phyloP scores from a whole-genome alignment of 768 basidiomycete genomes.

The Tulasnella sp. region DNA sequence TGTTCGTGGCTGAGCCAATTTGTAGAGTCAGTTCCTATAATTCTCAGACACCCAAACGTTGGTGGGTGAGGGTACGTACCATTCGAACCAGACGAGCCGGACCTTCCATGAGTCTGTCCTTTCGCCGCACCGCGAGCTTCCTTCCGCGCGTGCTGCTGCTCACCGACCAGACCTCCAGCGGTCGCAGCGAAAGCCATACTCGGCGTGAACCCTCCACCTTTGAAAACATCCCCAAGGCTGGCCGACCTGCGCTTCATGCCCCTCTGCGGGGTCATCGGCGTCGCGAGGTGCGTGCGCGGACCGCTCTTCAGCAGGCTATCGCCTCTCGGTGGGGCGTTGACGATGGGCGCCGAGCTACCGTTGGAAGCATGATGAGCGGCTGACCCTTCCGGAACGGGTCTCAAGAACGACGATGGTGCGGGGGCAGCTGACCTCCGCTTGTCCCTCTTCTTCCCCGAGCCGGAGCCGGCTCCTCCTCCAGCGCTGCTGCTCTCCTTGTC shows the following conservation, averaged over 20 bases:
- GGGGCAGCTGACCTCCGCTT: constrained; percentile 13
- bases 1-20: background rate
- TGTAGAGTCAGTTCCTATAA: too few relatives aligned
- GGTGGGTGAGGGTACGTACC: background rate
- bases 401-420: background rate
- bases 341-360: background rate
- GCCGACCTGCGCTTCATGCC: constrained; percentile 25
- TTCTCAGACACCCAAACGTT: background rate
- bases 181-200: background rate
- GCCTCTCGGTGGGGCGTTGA: background rate
- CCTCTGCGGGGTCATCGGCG: background rate
- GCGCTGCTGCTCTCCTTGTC: background rate
- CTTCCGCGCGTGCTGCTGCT: background rate
- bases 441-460: background rate
- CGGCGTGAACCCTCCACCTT: background rate
- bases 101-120: background rate
- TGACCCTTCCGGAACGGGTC: constrained; percentile 16
- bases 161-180: background rate
- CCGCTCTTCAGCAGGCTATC: constrained; percentile 22
- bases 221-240: constrained; percentile 30
- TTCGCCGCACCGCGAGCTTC: background rate
- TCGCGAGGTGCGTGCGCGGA: constrained; percentile 4
- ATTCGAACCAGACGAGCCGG: background rate
- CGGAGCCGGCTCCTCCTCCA: too few relatives aligned
- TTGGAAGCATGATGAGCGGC: background rate